Base-by-base conservation (phyloP, 164 flowering plant species). In the Kalanchoe fedtschenkoi region DNA sequence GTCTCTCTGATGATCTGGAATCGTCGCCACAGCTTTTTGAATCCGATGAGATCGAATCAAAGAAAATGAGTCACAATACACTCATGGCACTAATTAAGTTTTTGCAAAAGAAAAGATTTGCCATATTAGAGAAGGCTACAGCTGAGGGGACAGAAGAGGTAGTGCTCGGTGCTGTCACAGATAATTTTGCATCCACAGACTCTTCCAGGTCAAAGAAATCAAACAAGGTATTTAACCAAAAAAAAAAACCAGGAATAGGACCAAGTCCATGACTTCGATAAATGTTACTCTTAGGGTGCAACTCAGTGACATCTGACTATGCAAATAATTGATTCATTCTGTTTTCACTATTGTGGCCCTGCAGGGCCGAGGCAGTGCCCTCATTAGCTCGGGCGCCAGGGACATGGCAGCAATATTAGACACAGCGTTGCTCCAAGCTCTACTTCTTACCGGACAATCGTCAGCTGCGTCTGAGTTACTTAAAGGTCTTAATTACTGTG, bases 131-230 rank as follows among this genome's bases (percentile, higher is more conserved):
- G 38, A 91, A 81, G 75, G 97, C 99, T 58, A 75, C 96, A 65
- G 82, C 93, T 35, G 99, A 91, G 72, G 90, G 88, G 65, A 91
- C 97, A 26, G 95, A 91, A 35, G 97, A 91, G 74, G 96, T 84
- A 65, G 85, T 95, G 71, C 78, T 74, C 43, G 89, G 83, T 84
- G 96, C 90, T 69, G 89, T 84, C 59, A 87, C 83, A 43, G 79
- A 79, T 57, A 78, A 70, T 64, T 80, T 67, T 63, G 70, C 67
- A 22, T 70, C 91, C 53, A 78, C 75, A 71, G 80, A 84, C 43
- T 68, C 75, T 21, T 69, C 61, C 68, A 75, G 91, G 70, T 69
- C 74, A 44, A 86, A 76, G 72, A 79, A 71, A 71, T 69, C 82
- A 47, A 75, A 64, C 71, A 91, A 87, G 95, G 99, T 93, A 80